Evolutionary conservation across 768 basidiomycete genomes (phyloP), one percentile per base, ranked within the genome.

Genomic region (Cystofilobasidium macerans): DNA sequence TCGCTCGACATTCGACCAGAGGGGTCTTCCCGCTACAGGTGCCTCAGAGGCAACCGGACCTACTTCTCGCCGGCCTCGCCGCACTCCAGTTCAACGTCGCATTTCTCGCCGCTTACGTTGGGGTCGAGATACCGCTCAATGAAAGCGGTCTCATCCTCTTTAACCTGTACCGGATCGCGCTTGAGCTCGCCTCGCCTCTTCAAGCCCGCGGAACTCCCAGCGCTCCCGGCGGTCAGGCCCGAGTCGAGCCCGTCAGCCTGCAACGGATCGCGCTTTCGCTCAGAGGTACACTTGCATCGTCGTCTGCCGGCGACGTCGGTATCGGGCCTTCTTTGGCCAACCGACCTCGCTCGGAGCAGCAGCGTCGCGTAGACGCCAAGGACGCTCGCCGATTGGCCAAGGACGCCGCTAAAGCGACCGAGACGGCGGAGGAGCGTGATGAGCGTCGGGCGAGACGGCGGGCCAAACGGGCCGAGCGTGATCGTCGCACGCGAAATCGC

Each of bases 201-300:
- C 13, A 26, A 20, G 35, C 5, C 40, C 36, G 16, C 14, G 35
- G 5, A 38, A 36, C 36, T n/a, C 3, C 22, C 7, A 59, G 57
- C n/a, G 18, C 24, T 11, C 7, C 24, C 6, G 18, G 2, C 28
- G 38, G 24, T 22, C 35, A 24, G n/a, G 8, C 24, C 26, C n/a
- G 20, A 14, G 57, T 59, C 57, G 57, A 59, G n/a, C 58, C 58
- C 9, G 58, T 60, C 58, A 60, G 43, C 16, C 38, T 60, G 22
- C 38, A 60, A 43, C 58, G 58, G 9, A 60, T 60, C 26, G 35
- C 28, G 18, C 36, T 60, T 20, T 42, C 38, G 33, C 38, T 60
- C 24, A n/a, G 43, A 7, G 58, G 58, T 8, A 24, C 43, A 40
- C 20, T 60, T 40, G 38, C 26, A 24, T 12, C 51, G 48, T 51